Conservation (phyloP, 1,139 yeast genomes). For the Kodamaea alishanica region DNA sequence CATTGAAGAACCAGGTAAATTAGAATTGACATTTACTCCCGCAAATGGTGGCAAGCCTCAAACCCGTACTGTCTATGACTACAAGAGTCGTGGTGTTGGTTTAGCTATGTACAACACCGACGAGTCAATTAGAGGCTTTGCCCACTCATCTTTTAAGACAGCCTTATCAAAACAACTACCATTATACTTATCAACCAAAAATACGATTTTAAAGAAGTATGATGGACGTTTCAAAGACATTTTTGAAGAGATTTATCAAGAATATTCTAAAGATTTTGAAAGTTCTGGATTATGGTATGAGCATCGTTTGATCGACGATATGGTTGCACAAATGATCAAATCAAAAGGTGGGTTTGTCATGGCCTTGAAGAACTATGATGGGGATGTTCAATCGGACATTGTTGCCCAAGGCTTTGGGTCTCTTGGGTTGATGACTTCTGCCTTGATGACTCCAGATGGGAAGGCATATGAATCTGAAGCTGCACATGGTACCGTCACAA, state of each 20-base stretch:
- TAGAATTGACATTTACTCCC: constrained; percentile 78
- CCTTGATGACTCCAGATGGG: constrained; percentile 90
- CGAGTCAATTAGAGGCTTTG: constrained; percentile 84
- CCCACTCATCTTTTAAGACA: constrained; percentile 85
- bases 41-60: constrained; percentile 57
- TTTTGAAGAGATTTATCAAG: constrained; percentile 77
- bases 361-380: constrained; percentile 96
- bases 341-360: constrained; percentile 91
- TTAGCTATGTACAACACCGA: constrained; percentile 94
- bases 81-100: constrained; percentile 78
- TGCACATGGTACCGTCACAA: constrained; percentile 96
- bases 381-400: constrained; percentile 95
- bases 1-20: constrained; percentile 72
- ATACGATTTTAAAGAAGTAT: constrained; percentile 87
- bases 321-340: constrained; percentile 98
- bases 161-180: constrained; percentile 77
- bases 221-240: constrained; percentile 95
- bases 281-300: constrained; percentile 84
- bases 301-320: constrained; percentile 93
- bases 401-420: constrained; percentile 98
- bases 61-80: constrained; percentile 65
- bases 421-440: constrained; percentile 93
- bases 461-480: constrained; percentile 95
- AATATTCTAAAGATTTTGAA: constrained; percentile 71
- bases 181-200: constrained; percentile 83